Evolutionary conservation across 1,284 basidiomycete species (phyloP).

Genomic region (Marasmius sp.): DNA sequence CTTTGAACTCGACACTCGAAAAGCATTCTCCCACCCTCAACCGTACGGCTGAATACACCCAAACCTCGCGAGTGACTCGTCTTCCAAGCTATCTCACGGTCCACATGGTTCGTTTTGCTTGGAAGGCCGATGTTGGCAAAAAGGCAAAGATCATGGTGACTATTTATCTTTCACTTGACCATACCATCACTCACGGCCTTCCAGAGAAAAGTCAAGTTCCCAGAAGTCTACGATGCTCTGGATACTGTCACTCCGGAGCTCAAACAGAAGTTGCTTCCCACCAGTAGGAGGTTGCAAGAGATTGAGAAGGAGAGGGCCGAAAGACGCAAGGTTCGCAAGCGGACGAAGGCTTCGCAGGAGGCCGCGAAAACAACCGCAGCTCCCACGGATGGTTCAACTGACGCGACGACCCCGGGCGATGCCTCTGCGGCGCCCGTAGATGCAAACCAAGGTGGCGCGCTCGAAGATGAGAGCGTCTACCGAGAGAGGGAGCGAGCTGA

Average conservation of each 20-base stretch:
- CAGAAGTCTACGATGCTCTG: slow-evolving; percentile 81
- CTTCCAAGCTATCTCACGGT: slow-evolving; percentile 85
- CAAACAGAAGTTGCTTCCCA: slow-evolving; percentile 67
- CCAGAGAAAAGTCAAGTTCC: slow-evolving; percentile 93
- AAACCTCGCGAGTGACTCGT: slow-evolving; percentile 80
- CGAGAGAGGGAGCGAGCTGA: slow-evolving; percentile 29
- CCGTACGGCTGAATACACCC: slow-evolving; percentile 83
- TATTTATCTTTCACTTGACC: slow-evolving; percentile 1
- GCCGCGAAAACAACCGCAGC: slow-evolving; percentile 24
- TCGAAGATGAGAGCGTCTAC: slow-evolving; percentile 63
- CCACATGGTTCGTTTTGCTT: slow-evolving; percentile 95
- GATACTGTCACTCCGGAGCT: slow-evolving; percentile 85
- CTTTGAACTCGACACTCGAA: slow-evolving; percentile 82
- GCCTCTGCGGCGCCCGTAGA: slow-evolving; percentile 24
- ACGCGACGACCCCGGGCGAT: slow-evolving; percentile 25
- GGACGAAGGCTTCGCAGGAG: slow-evolving; percentile 54
- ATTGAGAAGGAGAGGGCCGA: slow-evolving; percentile 85
- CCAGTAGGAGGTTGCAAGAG: slow-evolving; percentile 72
- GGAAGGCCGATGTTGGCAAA: slow-evolving; percentile 89
- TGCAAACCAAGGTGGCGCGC: slow-evolving; percentile 31
- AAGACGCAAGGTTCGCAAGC: slow-evolving; percentile 79
- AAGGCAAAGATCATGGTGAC: slow-evolving; percentile 90
- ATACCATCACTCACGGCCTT: neutral
- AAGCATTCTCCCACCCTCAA: slow-evolving; percentile 83
- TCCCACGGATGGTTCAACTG: slow-evolving; percentile 20